Evolutionary conservation across 2,329 filamentous ascomycete genomes (phyloP), one percentile per base, ranked within the genome.

Genomic region (Aspergillus sp.): DNA sequence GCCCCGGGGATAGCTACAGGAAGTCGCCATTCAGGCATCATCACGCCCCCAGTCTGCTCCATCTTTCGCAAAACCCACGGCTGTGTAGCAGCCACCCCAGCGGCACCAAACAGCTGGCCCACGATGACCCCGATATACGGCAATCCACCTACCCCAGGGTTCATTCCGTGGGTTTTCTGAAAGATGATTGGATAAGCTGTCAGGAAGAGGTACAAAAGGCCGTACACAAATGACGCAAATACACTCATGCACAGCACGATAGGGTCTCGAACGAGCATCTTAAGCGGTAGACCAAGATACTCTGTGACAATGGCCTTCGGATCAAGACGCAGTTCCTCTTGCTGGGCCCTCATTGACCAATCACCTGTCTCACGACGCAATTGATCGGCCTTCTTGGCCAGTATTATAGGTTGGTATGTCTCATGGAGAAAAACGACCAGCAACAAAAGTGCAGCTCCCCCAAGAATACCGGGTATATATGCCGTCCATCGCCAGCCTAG

Each of bases 101-200:
- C 54, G 3, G 71, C 52, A 0, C 70, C 66, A 28, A 46, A 64
- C 5, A 70, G 37, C 0, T 75, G 67, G 7, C 72, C 73, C 2
- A 71, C 58, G 27, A 74, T 64, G 9, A 75, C 55, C 5, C 62
- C 69, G 1, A 74, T 52, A 50, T 74, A 74, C 0, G 73, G 70
- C 0, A 74, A 46, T 0, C 68, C 67, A 3, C 64, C 65, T 2
- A 68, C 47, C 6, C 74, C 59, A 0, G 56, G 53, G 3, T 55
- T 52, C 59, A 65, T 74, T 7, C 59, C 58, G 5, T 71, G 65
- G 8, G 62, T 37, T 33, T 73, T 63, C 28, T 58, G 42, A 42
- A 72, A 77, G 9, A 71, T 70, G 40, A 76, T 72, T 0, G 72
- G 73, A 39, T 74, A 75, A 1, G 72, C 64, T 40, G 73, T 68